Evolutionary conservation across 176 grass and related monocot genomes (phyloP).

Genomic region (Bromus sterilis): DNA sequence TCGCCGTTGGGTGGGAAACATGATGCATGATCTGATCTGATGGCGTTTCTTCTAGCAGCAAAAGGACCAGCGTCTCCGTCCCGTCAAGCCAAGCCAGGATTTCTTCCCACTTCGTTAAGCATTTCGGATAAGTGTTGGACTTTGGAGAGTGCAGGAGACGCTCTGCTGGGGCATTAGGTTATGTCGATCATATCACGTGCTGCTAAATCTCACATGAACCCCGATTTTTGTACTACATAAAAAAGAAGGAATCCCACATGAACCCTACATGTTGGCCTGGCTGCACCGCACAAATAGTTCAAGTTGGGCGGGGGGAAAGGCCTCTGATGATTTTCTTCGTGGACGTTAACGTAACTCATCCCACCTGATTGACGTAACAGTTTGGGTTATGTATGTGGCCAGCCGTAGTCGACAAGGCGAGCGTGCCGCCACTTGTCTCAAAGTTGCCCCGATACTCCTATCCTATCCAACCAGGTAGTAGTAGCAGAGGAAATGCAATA

Average conservation of each 20-base stretch:
- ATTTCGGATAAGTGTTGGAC: neutral
- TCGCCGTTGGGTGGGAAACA: no score
- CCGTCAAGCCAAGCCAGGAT: constrained; percentile 2
- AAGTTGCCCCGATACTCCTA: no score
- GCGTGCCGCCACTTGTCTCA: neutral
- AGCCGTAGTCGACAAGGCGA: neutral
- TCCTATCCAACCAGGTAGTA: no score
- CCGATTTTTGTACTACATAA: no score
- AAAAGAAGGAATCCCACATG: neutral
- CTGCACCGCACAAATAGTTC: neutral
- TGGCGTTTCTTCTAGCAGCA: neutral
- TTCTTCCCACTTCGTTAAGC: neutral
- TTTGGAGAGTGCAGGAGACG: neutral
- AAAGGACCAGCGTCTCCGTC: neutral
- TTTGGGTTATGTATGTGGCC: neutral
- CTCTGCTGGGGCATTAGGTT: neutral
- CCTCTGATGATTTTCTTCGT: neutral
- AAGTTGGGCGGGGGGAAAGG: neutral
- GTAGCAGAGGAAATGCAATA: no score
- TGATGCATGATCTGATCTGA: neutral
- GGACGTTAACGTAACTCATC: neutral
- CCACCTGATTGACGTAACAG: constrained; percentile 20
- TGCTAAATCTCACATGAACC: no score
- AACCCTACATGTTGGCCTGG: neutral
- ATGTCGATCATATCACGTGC: no score